These are phyloP conservation scores for Dothideomycetes sp. DNA, from an alignment of 2,329 filamentous ascomycete genomes.

Conservation along the genomic window DNA sequence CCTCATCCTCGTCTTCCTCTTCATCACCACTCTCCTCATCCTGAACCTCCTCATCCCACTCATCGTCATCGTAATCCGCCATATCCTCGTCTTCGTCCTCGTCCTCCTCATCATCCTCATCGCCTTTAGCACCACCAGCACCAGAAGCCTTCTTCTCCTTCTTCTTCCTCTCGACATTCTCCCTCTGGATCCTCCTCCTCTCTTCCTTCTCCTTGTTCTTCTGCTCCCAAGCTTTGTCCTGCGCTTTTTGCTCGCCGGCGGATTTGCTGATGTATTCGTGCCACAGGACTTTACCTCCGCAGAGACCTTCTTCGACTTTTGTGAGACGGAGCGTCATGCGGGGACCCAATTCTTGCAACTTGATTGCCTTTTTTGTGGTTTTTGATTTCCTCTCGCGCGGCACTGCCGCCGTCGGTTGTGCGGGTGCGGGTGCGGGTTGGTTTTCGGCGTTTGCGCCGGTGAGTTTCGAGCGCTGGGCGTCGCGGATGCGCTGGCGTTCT, in stretches of 20 bases:
- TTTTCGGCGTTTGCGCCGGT: conserved; percentile 15
- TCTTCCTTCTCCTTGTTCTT: conserved; percentile 71
- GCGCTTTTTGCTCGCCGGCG: conserved; percentile 62
- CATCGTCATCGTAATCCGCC: conserved; percentile 37
- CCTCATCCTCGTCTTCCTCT: conserved; percentile 15
- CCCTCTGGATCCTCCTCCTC: conserved; percentile 71
- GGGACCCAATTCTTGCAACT: conserved; percentile 84
- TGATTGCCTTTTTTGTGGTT: conserved; percentile 81
- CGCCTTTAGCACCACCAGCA: conserved; percentile 34
- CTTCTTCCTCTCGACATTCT: conserved; percentile 82
- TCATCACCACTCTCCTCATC: conserved; percentile 22
- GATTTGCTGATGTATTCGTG: conserved; percentile 89
- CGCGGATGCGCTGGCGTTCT: conserved; percentile 36
- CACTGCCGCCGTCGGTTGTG: conserved; percentile 24
- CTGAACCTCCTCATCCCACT: conserved; percentile 43
- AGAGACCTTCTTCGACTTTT: conserved; percentile 93
- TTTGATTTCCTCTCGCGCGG: conserved; percentile 28
- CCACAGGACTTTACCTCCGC: conserved; percentile 89
- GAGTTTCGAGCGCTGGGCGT: conserved; percentile 14
- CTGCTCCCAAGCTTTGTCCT: conserved; percentile 78
- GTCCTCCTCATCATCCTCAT: conserved; percentile 33
- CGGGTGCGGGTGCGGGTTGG: conserved; percentile 17
- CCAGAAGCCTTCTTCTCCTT: conserved; percentile 48
- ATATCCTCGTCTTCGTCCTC: conserved; percentile 29
- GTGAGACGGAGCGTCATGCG: conserved; percentile 80